These are phyloP conservation scores for Ceratocystis lukuohia DNA, from an alignment of 2,329 filamentous ascomycete genomes.

Conservation along the genomic window DNA sequence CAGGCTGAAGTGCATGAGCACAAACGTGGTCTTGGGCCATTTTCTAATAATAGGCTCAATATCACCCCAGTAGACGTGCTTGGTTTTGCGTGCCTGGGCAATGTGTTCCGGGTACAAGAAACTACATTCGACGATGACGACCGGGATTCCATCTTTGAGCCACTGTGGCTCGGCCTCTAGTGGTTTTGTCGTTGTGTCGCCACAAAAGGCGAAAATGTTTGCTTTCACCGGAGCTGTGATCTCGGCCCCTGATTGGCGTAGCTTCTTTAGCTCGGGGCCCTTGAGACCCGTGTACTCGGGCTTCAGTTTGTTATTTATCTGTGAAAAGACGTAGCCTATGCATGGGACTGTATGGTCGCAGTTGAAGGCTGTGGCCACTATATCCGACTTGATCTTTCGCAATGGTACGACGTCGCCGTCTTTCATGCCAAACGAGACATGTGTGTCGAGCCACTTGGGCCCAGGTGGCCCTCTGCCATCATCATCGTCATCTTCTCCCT, in stretches of 20 bases:
- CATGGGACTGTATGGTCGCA: conserved; percentile 37
- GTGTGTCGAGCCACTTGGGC: conserved; percentile 27
- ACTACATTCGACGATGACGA: conserved; percentile 39
- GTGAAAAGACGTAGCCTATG: conserved; percentile 35
- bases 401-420: conserved; percentile 29
- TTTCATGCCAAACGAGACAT: conserved; percentile 29
- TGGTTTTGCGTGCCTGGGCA: conserved; percentile 33
- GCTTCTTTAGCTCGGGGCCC: conserved; percentile 28
- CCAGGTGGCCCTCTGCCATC: conserved; percentile 18
- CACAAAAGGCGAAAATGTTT: conserved; percentile 36
- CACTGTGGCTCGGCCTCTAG: conserved; percentile 31
- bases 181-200: conserved; percentile 33
- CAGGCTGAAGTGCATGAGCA: conserved; percentile 37
- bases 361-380: conserved; percentile 32
- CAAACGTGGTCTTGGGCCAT: conserved; percentile 33
- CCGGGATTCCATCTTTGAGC: conserved; percentile 29
- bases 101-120: conserved; percentile 34
- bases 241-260: conserved; percentile 29
- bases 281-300: conserved; percentile 28
- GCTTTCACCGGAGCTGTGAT: conserved; percentile 30
- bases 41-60: conserved; percentile 32
- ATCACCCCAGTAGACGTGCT: conserved; percentile 36
- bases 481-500: conserved; percentile 20
- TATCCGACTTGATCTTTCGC: conserved; percentile 25
- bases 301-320: conserved; percentile 29